Percentiles rank a stretch among this genome's conserved stretches.
These are phyloP conservation scores for Gypsophila paniculata DNA, from an alignment of 179 eudicot genomes.

Conservation along the genomic window DNA sequence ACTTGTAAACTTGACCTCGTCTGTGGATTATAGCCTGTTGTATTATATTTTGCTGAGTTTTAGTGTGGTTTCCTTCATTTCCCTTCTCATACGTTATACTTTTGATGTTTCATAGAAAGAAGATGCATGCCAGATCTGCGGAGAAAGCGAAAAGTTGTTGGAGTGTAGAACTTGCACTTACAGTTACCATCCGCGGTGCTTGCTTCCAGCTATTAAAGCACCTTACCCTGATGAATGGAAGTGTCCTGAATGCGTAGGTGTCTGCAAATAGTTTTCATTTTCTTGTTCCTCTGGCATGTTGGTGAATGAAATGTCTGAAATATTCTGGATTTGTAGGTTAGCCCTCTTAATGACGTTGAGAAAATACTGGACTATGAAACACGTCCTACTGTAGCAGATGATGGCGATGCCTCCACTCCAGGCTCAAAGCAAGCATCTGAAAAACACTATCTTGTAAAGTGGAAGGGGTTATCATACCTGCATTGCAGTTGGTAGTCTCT, in stretches of 20 bases:
- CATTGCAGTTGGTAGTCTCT: conserved; percentile 83
- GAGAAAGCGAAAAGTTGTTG: conserved; percentile 51
- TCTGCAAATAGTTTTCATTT: conserved; percentile 10
- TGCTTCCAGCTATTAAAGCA: conserved; percentile 66
- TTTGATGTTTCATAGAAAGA: conserved; percentile 51
- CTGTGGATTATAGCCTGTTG: neutral
- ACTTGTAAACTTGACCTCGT: neutral
- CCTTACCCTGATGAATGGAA: conserved; percentile 77
- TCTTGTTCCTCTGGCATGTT: neutral
- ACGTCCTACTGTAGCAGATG: conserved; percentile 69
- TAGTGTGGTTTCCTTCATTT: conserved; percentile 3
- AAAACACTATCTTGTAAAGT: conserved; percentile 90
- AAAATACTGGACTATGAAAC: conserved; percentile 81
- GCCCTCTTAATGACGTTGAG: conserved; percentile 82
- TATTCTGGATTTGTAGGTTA: conserved; percentile 53
- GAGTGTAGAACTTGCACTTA: conserved; percentile 79
- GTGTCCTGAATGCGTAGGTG: conserved; percentile 93
- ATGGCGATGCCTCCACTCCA: conserved; percentile 55
- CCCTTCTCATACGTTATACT: conserved; percentile 10
- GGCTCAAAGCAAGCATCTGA: conserved; percentile 71
- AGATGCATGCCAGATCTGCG: conserved; percentile 69
- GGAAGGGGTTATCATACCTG: conserved; percentile 93
- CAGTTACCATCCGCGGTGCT: conserved; percentile 83
- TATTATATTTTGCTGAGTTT: neutral
- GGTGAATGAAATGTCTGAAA: conserved; percentile 19